These are phyloP conservation scores for Allium cepa DNA, from an alignment of 106 monocot species.

Conservation along the genomic window DNA sequence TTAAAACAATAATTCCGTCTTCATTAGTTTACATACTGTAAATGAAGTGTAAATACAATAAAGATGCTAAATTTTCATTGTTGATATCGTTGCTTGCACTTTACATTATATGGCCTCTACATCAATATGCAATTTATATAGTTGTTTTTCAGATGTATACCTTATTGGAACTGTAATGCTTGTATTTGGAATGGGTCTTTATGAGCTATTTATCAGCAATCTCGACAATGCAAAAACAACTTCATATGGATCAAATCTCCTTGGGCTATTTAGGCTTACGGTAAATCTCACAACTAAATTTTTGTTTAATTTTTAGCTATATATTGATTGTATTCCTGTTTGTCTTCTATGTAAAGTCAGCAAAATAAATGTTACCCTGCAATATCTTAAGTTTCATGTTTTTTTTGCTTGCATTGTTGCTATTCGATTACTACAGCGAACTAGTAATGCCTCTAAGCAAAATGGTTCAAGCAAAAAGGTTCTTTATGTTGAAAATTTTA, in stretches of 20 bases:
- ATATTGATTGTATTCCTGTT: not conserved
- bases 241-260: constrained; percentile 60
- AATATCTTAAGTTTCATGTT: too few relatives aligned
- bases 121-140: too few relatives aligned
- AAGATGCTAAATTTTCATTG: not conserved
- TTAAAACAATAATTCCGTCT: too few relatives aligned
- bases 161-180: constrained; percentile 97
- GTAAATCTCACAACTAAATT: constrained; percentile 16
- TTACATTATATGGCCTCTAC: not conserved
- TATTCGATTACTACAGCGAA: too few relatives aligned
- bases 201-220: constrained; percentile 91
- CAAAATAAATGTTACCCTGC: too few relatives aligned
- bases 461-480: too few relatives aligned
- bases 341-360: too few relatives aligned
- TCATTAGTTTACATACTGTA: too few relatives aligned
- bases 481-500: too few relatives aligned
- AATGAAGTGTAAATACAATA: not conserved
- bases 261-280: constrained; percentile 73
- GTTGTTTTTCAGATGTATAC: constrained; percentile 55
- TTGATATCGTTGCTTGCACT: not conserved
- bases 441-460: too few relatives aligned
- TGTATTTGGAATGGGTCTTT: constrained; percentile 95
- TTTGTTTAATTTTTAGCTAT: not conserved
- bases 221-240: constrained; percentile 62
- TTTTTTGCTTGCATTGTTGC: too few relatives aligned